Conservation (phyloP, 1,284 basidiomycete species). For the Sporisorium sorghi region DNA sequence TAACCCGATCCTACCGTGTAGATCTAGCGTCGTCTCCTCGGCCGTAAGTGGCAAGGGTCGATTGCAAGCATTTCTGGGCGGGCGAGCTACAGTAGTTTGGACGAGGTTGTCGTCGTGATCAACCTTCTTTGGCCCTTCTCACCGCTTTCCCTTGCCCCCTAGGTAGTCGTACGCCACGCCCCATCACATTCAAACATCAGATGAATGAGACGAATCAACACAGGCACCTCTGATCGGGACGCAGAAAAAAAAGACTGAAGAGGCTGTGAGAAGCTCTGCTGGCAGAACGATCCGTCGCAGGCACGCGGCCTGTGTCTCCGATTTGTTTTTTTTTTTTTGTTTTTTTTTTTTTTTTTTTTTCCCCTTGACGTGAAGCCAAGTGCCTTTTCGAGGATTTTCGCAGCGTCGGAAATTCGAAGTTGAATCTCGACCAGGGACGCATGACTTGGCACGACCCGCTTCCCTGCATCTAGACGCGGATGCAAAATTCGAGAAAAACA, state of each 20-base stretch:
- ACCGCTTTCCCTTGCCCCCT: too few species aligned
- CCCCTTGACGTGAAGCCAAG: conserved; percentile 11
- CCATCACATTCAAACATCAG: too few species aligned
- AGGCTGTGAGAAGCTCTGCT: neutral
- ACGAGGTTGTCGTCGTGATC: too few species aligned
- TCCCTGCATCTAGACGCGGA: conserved; percentile 18
- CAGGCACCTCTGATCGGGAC: neutral
- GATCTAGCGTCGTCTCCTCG: too few species aligned
- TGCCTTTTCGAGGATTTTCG: conserved; percentile 4
- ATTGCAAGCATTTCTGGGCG: too few species aligned
- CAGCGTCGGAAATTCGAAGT: neutral
- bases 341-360: conserved; percentile 1
- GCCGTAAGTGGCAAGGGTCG: too few species aligned
- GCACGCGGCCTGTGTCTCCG: conserved; percentile 3
- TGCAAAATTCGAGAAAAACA: conserved; percentile 6
- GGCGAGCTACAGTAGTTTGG: too few species aligned
- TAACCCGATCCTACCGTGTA: neutral
- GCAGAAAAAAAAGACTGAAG: neutral
- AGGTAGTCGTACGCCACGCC: too few species aligned
- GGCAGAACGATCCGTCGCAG: neutral
- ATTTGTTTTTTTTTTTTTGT: neutral
- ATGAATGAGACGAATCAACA: too few species aligned
- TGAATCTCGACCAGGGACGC: conserved; percentile 9
- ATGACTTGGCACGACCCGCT: conserved; percentile 4
- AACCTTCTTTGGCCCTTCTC: too few species aligned